Base-by-base conservation (phyloP, 2,329 filamentous ascomycete genomes). In the Dothideomycetes sp. region DNA sequence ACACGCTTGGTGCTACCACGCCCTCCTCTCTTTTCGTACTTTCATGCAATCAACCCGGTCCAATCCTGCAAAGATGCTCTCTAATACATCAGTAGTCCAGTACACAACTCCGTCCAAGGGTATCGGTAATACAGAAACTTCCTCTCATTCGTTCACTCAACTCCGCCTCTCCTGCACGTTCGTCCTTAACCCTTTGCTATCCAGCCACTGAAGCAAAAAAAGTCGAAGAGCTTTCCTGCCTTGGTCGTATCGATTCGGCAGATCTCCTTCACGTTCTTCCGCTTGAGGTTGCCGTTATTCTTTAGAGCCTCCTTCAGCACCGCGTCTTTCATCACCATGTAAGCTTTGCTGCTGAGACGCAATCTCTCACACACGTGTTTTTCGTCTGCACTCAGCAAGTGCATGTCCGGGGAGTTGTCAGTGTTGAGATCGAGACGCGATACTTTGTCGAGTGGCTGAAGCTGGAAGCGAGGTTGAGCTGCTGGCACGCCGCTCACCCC, bases 201-300 rank as follows among this genome's bases (percentile, higher is more conserved):
- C 87, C 89, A 96, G 3, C 89, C 91, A 41, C 79, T 80, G 56
- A 87, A 84, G 46, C 94, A 84, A 65, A 95, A 88, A 58, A 95
- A 96, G 59, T 96, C 91, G 62, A 89, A 95, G 42, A 96, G 77
- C 48, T 85, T 74, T 14, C 82, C 80, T 0, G 84, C 81, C 60
- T 95, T 96, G 47, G 83, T 82, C 8, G 78, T 75, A 54, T 96
- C 89, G 38, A 96, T 73, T 57, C 72, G 74, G 55, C 83, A 88
- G 18, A 96, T 80, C 55, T 93, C 84, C 56, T 81, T 84, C 2
- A 87, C 87, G 50, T 89, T 81, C 64, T 95, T 96, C 72, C 91
- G 94, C 69, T 94, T 96, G 5, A 98, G 64, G 10, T 72, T 75
- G 1, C 91, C 91, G 43, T 91, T 89, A 43, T 80, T 79, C 63